Evolutionary conservation across 2,329 filamentous ascomycete genomes (phyloP), one percentile per base, ranked within the genome.

Genomic region (Fusarium setosum): DNA sequence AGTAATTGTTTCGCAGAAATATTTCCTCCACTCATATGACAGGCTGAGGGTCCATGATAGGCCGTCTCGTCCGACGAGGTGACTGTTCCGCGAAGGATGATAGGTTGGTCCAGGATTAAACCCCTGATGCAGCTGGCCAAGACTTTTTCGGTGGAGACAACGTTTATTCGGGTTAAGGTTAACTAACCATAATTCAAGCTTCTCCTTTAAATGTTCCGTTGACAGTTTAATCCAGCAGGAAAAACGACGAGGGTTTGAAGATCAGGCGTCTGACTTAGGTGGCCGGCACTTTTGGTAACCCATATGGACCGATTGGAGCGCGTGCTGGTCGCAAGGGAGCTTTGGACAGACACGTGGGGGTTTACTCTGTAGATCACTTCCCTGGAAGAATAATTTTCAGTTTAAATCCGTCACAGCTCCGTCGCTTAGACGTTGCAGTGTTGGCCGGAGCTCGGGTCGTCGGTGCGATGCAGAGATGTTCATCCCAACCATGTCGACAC

Each of bases 1-100:
- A 10, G 20, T 45, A 20, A 44, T 26, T 56, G 34, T 50, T 41
- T 56, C 29, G 35, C 34, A 13, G 21, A 9, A 53, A 53, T 57
- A 53, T 52, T 51, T 57, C 55, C 47, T 57, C 47, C 47, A 57
- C 54, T 57, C 18, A 57, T 3, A 9, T 24, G 21, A 31, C 13
- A 18, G 54, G 29, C 13, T 18, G 6, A 17, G 17, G 13, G 11
- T 9, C 15, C 32, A 26, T 17, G n/a, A 31, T 38, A 40, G 47
- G 47, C 20, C 20, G 4, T 11, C 8, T 11, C 26, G 26, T 9
- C 26, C 26, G 11, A 29, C 26, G 26, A 29, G 26, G 26, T 29
- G 26, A 29, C 15, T 17, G 40, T 31, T 48, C 31, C 29, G 21
- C 26, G 8, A 18, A 26, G 21, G 9, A 26, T 26, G 26, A 41